Evolutionary conservation across 2,329 filamentous ascomycete genomes (phyloP).

Genomic region (Zopfia rhizophila): DNA sequence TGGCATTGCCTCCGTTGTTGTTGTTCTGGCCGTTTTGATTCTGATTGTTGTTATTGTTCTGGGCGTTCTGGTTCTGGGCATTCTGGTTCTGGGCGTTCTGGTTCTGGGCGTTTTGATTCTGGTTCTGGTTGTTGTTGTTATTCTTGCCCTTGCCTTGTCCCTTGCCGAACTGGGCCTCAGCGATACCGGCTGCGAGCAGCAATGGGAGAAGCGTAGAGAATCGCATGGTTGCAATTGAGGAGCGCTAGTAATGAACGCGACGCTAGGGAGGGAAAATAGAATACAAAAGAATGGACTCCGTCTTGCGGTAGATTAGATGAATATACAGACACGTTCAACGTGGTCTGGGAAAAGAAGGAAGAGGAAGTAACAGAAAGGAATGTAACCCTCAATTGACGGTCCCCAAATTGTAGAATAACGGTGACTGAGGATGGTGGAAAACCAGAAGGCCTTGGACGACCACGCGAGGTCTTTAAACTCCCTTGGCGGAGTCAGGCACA

Average conservation of each 20-base stretch:
- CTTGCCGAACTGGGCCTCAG: conserved; percentile 44
- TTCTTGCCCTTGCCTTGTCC: conserved; percentile 23
- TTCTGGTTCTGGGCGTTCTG: conserved; percentile 7
- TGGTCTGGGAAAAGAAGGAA: conserved; percentile 47
- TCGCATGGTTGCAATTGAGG: conserved; percentile 39
- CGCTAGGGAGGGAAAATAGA: conserved; percentile 29
- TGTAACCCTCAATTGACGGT: conserved; percentile 51
- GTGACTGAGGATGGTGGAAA: conserved; percentile 46
- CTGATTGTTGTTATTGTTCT: conserved; percentile 25
- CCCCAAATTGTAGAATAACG: conserved; percentile 38
- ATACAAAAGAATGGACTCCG: conserved; percentile 50
- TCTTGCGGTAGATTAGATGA: conserved; percentile 50
- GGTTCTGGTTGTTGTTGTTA: conserved; percentile 24
- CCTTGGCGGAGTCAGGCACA: conserved; percentile 46
- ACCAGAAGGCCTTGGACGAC: conserved; percentile 36
- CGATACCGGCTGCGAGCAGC: conserved; percentile 48
- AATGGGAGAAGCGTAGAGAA: conserved; percentile 47
- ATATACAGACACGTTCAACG: conserved; percentile 55
- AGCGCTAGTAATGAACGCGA: conserved; percentile 12
- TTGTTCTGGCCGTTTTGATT: conserved; percentile 28
- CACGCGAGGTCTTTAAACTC: conserved; percentile 42
- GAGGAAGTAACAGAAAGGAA: conserved; percentile 53
- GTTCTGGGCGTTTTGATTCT: conserved; percentile 24
- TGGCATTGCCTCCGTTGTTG: conserved; percentile 24
- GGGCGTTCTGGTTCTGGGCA: conserved; percentile 7